phyloP scores from a whole-genome alignment of 2,329 filamentous ascomycete species.

The Achaetomium macrosporum region DNA sequence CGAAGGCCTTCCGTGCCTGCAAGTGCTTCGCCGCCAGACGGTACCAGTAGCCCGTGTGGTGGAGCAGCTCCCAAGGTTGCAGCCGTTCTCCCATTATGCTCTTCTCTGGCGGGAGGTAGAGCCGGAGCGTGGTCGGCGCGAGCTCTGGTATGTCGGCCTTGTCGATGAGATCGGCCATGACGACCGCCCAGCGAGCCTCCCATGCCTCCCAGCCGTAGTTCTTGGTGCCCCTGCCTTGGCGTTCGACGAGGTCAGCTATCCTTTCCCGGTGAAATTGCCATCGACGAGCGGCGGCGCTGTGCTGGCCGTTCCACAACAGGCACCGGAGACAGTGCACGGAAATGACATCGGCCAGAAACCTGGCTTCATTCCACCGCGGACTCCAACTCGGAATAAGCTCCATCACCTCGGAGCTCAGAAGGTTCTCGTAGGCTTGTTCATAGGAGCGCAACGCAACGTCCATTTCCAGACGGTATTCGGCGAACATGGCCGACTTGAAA shows the following conservation, averaged over 20 bases:
- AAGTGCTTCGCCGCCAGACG: slow-evolving; percentile 54
- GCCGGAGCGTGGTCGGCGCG: slow-evolving; percentile 35
- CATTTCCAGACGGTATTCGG: slow-evolving; percentile 90
- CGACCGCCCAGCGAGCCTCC: slow-evolving; percentile 67
- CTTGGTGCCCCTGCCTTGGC: slow-evolving; percentile 74
- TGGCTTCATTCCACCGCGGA: slow-evolving; percentile 85
- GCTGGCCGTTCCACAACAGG: slow-evolving; percentile 71
- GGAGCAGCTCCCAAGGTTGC: slow-evolving; percentile 58
- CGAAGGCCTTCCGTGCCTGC: slow-evolving; percentile 46
- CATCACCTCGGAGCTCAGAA: slow-evolving; percentile 78
- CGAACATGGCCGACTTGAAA: slow-evolving; percentile 84
- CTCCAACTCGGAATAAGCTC: slow-evolving; percentile 88
- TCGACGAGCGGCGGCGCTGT: slow-evolving; percentile 70
- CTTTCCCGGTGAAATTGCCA: slow-evolving; percentile 75
- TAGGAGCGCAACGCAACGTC: slow-evolving; percentile 81
- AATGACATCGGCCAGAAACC: slow-evolving; percentile 76
- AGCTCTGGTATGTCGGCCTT: slow-evolving; percentile 48
- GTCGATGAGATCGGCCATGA: slow-evolving; percentile 58
- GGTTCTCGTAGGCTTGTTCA: slow-evolving; percentile 75
- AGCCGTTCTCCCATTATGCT: slow-evolving; percentile 50
- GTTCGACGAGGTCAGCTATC: slow-evolving; percentile 71
- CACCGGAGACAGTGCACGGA: slow-evolving; percentile 77
- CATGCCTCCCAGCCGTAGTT: slow-evolving; percentile 95
- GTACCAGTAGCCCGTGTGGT: slow-evolving; percentile 64
- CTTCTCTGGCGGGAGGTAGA: slow-evolving; percentile 56